Evolutionary conservation across 2,329 filamentous ascomycete genomes (phyloP), one percentile per base, ranked within the genome.

Genomic region (Monosporascus cannonballus): DNA sequence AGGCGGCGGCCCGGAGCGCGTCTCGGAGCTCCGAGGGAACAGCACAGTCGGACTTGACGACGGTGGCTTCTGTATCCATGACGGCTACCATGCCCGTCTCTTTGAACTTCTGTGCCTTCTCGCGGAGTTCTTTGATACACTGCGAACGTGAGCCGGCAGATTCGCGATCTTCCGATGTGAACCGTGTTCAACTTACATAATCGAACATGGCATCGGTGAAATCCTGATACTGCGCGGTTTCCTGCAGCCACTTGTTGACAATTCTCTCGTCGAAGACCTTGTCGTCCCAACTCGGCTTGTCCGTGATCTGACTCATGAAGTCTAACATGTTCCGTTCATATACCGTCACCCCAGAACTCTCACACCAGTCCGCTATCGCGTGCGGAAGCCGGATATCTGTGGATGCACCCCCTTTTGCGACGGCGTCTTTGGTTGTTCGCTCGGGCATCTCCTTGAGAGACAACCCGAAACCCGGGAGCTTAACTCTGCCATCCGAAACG

Each of bases 11-110:
- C 27, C 61, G 69, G 3, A 87, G 69, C 1, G 69, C 64, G 1
- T 74, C 17, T 4, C 68, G 63, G 3, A 81, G 57, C 1, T 68
- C 60, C 0, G 63, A 49, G 0, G 73, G 54, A 1, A 83, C 62
- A 3, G 69, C 62, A 1, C 58, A 66, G 60, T 84, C 80, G 1
- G 79, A 78, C 58, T 84, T 84, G 52, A 72, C 74, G 4, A 82
- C 69, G 47, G 70, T 70, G 7, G 59, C 24, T 30, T 59, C 56
- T 2, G 70, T 69, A 49, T 79, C 76, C 22, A 77, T 65, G 0
- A 74, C 68, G 3, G 69, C 67, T 3, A 79, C 59, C 20, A 75
- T 64, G 1, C 66, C 58, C 24, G 65, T 69, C 18, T 66, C 56
- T 51, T 72, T 64, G 50, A 71, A 70, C 22, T 72, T 64, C 20